Conservation (phyloP, 169 alveolate genomes). For the Cryptosporidium tyzzeri region DNA sequence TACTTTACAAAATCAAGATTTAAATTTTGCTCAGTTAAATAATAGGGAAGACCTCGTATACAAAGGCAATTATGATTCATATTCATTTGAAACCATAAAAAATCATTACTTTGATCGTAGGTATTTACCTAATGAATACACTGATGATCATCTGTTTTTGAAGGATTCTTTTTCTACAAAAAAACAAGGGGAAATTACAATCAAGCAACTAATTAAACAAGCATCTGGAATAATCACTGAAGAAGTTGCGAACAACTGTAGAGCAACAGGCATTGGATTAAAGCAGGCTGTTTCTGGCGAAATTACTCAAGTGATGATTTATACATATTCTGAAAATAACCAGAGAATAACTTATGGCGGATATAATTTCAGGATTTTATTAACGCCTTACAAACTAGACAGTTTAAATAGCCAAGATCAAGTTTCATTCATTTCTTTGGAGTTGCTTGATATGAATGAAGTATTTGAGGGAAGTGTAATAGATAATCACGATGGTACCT, state of each 20-base stretch:
- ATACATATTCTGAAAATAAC: slow-evolving; percentile 55
- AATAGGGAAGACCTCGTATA: background rate
- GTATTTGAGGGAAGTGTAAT: slow-evolving; percentile 58
- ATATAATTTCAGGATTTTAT: slow-evolving; percentile 36
- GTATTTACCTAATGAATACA: slow-evolving; percentile 33
- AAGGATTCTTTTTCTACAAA: background rate
- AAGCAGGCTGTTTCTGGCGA: slow-evolving; percentile 54
- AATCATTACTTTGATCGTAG: slow-evolving; percentile 17
- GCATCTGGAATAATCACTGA: slow-evolving; percentile 62
- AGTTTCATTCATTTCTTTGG: slow-evolving; percentile 39
- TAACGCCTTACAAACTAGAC: slow-evolving; percentile 55
- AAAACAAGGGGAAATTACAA: slow-evolving; percentile 17
- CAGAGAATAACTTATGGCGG: slow-evolving; percentile 65
- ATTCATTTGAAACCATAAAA: slow-evolving; percentile 30
- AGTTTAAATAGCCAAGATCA: background rate
- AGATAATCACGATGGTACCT: slow-evolving; percentile 65
- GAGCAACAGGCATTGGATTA: slow-evolving; percentile 70
- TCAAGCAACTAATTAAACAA: slow-evolving; percentile 42
- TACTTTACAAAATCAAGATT: background rate
- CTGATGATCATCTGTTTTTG: background rate
- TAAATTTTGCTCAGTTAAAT: background rate
- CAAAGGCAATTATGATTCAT: background rate
- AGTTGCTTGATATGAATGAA: slow-evolving; percentile 53
- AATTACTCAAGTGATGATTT: slow-evolving; percentile 56
- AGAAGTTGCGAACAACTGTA: slow-evolving; percentile 51